Conservation (phyloP, 768 basidiomycete genomes). For the Coprinellus micaceus region DNA sequence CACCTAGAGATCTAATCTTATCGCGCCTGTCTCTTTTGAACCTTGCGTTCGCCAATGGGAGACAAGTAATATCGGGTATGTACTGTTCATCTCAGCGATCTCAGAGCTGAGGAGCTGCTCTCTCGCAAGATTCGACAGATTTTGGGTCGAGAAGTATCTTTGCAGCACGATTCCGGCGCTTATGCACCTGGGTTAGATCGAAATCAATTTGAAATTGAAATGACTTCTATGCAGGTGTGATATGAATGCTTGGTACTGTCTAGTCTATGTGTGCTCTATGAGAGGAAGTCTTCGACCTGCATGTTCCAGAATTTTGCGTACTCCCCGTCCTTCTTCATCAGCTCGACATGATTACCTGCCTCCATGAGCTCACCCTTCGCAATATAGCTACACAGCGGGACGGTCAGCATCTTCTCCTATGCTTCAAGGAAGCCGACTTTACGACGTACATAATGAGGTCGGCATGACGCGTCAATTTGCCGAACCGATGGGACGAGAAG, state of each 20-base stretch:
- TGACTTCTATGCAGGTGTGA: too few relatives aligned
- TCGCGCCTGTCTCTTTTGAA: too few relatives aligned
- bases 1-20: too few relatives aligned
- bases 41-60: too few relatives aligned
- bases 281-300: conserved; percentile 69
- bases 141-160: not conserved
- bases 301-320: conserved; percentile 73
- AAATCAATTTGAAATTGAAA: too few relatives aligned
- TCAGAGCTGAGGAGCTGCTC: too few relatives aligned
- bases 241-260: too few relatives aligned
- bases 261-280: not conserved
- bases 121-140: too few relatives aligned
- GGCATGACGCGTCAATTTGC: conserved; percentile 67
- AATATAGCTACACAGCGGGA: conserved; percentile 60
- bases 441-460: conserved; percentile 60
- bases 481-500: conserved; percentile 72
- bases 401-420: not conserved
- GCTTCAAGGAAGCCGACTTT: not conserved
- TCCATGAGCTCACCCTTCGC: conserved; percentile 58
- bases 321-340: conserved; percentile 54
- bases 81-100: too few relatives aligned
- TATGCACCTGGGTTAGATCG: too few relatives aligned
- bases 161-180: too few relatives aligned
- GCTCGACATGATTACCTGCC: conserved; percentile 60
- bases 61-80: not conserved